Evolutionary conservation across 768 basidiomycete genomes (phyloP), one percentile per base, ranked within the genome.

Genomic region (Lactarius psammicola): DNA sequence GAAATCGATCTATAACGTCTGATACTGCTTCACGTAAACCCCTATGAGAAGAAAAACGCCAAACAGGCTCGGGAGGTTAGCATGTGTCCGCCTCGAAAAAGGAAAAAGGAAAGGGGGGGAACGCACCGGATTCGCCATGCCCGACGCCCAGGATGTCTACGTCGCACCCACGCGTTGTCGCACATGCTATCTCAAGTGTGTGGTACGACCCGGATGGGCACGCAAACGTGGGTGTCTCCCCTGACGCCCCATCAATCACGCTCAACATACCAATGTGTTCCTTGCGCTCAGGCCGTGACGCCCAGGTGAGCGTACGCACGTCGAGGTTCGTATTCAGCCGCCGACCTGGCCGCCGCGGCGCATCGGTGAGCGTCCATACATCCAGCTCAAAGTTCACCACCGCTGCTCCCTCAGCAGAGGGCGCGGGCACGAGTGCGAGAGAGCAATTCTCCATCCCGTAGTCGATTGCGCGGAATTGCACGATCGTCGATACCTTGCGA

Each of bases 381-480:
- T 49, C 49, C 20, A 51, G 34, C 20, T 57, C 23, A 0, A 23
- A 34, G 15, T 34, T 31, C 28, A 30, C 55, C 31, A 3, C 18
- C 18, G 55, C 18, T 3, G 31, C 55, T 10, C 55, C 55, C 18
- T 15, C 55, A 13, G 46, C 46, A 51, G 26, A 10, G 1, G n/a
- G 44, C 2, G 60, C 1, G 6, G 30, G n/a, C 13, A n/a, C 51
- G 3, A 62, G 34, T 20, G 34, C 36, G n/a, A 62, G 49, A 31
- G 61, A 54, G 34, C 61, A 62, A 33, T 62, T 62, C 36, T 62
- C 61, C 61, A 62, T 62, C 34, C 61, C 61, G 31, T 62, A 62
- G 34, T 62, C 61, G 61, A 62, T 62, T n/a, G 51, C 61, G 46
- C 61, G 61, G 34, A 62, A 62, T 51, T 62, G 61, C 49, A 53